Base-by-base conservation (phyloP, 225 moss, liverwort and hornwort species). In the Anthoceros angustus region DNA sequence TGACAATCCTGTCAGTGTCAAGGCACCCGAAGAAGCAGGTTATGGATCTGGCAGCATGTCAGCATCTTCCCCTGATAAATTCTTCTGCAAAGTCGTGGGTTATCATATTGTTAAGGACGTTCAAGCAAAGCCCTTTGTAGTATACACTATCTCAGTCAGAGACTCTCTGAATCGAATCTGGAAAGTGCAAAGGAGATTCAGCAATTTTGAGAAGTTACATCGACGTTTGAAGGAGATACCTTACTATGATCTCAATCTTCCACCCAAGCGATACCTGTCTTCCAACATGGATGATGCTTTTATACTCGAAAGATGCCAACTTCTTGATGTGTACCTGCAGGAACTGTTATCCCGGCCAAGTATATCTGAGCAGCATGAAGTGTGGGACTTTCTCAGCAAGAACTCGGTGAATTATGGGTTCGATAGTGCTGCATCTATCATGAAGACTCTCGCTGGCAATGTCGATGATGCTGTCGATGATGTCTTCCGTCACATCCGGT, bases 401-500 rank as follows among this genome's bases (percentile, higher is more conserved):
- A 55, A 55, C n/a, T 55, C 55, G 18, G 55, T 55, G 6, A 55
- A n/a, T 20, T 55, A 55, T 20, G 55, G 10, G 23, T 55, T 55
- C 55, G 23, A 23, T 23, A 55, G 23, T 23, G 85, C 94, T 16
- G 83, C 83, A 14, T 95, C 95, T 24, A 87, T 95, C 80, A 83
- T 95, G 70, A 83, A 82, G 74, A 84, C 85, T 7, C 65, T 95
- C 66, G 84, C 95, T 62, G 86, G 87, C 70, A 95, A 91, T 82
- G 81, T 95, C 72, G 95, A 95, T 72, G 91, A 91, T 82, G 95
- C 91, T n/a, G 62, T 91, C 61, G 95, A 95, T 78, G 95, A 95
- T 63, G 86, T 95, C 82, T 84, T 95, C 70, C 90, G 95, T 64
- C 91, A 95, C 69, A 80, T 95, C 70, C 91, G 95, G 67, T 79